Base-by-base conservation (phyloP, 257 asterid genomes). In the Sherardia arvensis region DNA sequence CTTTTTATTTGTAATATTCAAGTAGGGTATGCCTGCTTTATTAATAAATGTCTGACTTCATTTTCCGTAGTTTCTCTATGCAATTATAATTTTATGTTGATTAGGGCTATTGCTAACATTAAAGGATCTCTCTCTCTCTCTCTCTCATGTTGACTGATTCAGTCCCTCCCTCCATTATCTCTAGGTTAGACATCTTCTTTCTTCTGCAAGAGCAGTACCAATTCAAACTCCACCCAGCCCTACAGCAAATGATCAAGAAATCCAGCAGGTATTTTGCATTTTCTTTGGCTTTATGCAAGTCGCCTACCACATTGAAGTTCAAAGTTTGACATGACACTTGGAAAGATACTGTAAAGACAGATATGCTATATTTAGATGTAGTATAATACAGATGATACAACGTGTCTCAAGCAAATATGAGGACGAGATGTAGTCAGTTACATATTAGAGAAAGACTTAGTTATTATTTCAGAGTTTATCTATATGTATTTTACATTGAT, bases 211-310 rank as follows among this genome's bases (percentile, higher is more conserved):
- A 69, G 91, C 99, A 53, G 85, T 89, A 55, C 84, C 81, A 48
- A 83, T 92, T 76, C 99, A 89, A 70, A 92, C 99, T 51, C 88
- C 96, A 51, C 94, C 76, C 65, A 89, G 84, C 68, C 97, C 95
- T 32, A 87, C 96, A 22, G 96, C 96, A 32, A 85, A 95, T 23
- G 99, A 92, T 80, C 99, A 92, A 76, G 99, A 92, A 71, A 79
- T 85, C 73, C 99, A 92, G 73, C 99, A 92, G 97, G 99, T 92
- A 83, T 73, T 22, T 58, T 26, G 32, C 47, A 30, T 66, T 25
- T 62, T 48, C 61, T 26, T 3, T 33, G 57, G 17, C 59, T 58
- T 60, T 17, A 45, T 32, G 7, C 17, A 40, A 20, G 14, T 28
- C 4, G 17, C 21, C 55, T 17, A 27, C 69, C 20, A 23, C 8